A percentile compares a stretch with the other conserved stretches of the same genome.
Evolutionary conservation across 306 rosid genomes (phyloP).

Genomic region (Cicer chorassanicum): DNA sequence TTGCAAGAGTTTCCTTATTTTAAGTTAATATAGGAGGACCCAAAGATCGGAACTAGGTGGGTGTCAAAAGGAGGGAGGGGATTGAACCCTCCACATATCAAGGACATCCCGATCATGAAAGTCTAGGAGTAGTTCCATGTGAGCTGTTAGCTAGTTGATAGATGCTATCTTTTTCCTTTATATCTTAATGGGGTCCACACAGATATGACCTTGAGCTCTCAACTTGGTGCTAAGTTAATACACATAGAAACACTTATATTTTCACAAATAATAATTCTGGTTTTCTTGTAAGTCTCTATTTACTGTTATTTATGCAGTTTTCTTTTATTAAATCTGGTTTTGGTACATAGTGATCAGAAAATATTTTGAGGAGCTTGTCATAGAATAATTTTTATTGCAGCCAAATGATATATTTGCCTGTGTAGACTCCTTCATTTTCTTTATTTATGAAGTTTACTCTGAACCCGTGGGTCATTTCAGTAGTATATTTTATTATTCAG

Average conservation of each 20-base stretch:
- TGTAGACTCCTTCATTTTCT: slow-evolving; percentile 23
- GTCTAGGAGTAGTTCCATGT: neutral
- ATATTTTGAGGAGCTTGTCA: neutral
- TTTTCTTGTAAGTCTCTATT: slow-evolving; percentile 13
- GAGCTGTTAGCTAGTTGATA: slow-evolving; percentile 11
- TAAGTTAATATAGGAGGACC: slow-evolving; percentile 5
- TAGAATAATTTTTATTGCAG: neutral
- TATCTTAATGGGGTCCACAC: neutral
- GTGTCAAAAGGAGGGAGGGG: neutral
- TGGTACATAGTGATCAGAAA: neutral
- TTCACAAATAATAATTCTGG: slow-evolving; percentile 15
- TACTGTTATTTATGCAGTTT: slow-evolving; percentile 21
- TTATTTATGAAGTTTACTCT: slow-evolving; percentile 23
- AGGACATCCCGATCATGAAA: neutral
- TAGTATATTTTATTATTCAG: neutral
- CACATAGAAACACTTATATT: slow-evolving; percentile 2
- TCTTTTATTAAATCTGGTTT: neutral
- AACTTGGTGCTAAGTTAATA: slow-evolving; percentile 16
- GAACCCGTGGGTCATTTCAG: slow-evolving; percentile 11
- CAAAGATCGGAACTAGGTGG: slow-evolving; percentile 10
- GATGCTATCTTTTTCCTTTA: slow-evolving; percentile 17
- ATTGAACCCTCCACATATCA: slow-evolving; percentile 1
- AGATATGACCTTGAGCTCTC: slow-evolving; percentile 26
- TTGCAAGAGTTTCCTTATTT: slow-evolving; percentile 31
- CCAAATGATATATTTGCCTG: slow-evolving; percentile 12